Base-by-base conservation (phyloP, 768 basidiomycete genomes). In the Mycena sanguinolenta region DNA sequence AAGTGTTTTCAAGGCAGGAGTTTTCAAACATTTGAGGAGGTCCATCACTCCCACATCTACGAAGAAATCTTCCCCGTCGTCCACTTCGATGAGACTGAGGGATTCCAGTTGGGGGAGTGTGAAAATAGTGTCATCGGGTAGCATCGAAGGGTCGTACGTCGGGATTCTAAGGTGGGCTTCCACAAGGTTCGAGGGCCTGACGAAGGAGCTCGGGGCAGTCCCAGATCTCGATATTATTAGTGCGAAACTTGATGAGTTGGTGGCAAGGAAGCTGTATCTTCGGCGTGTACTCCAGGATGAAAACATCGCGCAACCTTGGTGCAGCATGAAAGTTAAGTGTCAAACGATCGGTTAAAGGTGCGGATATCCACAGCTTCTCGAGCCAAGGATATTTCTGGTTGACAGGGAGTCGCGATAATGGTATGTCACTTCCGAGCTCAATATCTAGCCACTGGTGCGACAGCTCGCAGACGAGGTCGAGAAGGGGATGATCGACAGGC, bases 1-100 rank as follows among this genome's bases (percentile, higher is more conserved):
- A 34, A 67, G 65, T 3, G 19, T 32, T 32, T 67, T 60, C 52
- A 67, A 25, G 19, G 58, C 36, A 19, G 65, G 65, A 10, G 58
- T 19, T 28, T 21, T 60, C 49, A 67, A 25, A 28, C 27, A 42
- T 19, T 58, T 19, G n/a, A 67, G 58, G 28, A 67, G n/a, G n/a
- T n/a, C 23, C 14, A 6, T 21, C 50, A 60, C 42, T 13, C 27
- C 38, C 7, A 25, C 14, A 19, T 2, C 23, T 50, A 23, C 38
- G 25, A 16, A 4, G 12, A 3, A 1, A 32, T 17, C 17, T 16
- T 21, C 27, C 4, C 0, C 10, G 9, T 0, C 19, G n/a, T n/a
- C n/a, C n/a, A n/a, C n/a, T n/a, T n/a, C n/a, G n/a, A n/a, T n/a
- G n/a, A 66, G 21, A 23, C 30, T 38, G 9, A 66, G 32, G 25